These are phyloP conservation scores for Heimioporus sp. DNA, from an alignment of 768 basidiomycete species.

Conservation along the genomic window DNA sequence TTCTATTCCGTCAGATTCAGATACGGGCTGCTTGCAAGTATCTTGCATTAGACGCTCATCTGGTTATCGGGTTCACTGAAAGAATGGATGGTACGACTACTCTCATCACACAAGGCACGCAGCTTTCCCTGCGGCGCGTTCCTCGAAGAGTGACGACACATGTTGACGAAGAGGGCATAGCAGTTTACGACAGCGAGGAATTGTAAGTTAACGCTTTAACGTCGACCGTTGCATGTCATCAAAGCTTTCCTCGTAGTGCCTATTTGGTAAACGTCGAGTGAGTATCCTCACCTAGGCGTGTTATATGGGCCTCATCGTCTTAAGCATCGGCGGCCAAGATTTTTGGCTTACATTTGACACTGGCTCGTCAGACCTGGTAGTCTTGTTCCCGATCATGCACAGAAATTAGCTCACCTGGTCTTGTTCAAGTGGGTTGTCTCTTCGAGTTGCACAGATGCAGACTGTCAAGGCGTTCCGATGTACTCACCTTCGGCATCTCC, in stretches of 20 bases:
- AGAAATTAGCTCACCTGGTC: conserved; percentile 2
- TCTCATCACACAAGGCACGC: conserved; percentile 21
- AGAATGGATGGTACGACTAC: conserved; percentile 14
- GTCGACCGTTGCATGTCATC: background rate
- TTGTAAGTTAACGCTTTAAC: conserved; percentile 26
- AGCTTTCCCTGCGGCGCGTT: conserved; percentile 23
- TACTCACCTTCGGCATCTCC: conserved; percentile 35
- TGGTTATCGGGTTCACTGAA: background rate
- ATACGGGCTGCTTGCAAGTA: conserved; percentile 5
- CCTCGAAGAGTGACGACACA: conserved; percentile 16
- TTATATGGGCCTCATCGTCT: conserved; percentile 1
- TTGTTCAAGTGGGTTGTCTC: conserved; percentile 51
- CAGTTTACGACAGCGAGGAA: conserved; percentile 32
- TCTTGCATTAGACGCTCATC: background rate
- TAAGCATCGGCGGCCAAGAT: conserved; percentile 41
- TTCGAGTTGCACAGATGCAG: conserved; percentile 40
- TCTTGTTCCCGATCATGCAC: conserved; percentile 1
- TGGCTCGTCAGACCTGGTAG: conserved; percentile 56
- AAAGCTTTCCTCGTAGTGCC: conserved; percentile 27
- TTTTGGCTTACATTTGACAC: conserved; percentile 52
- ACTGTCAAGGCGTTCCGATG: conserved; percentile 44
- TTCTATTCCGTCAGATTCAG: conserved; percentile 7
- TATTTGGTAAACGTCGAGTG: conserved; percentile 41
- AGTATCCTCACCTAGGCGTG: conserved; percentile 1
- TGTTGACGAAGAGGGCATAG: conserved; percentile 17